Percentiles rank a stretch among this genome's conserved stretches.
Evolutionary conservation across 371 early-diverging fungal species (phyloP).

Genomic region (Syncephalastrum racemosum): DNA sequence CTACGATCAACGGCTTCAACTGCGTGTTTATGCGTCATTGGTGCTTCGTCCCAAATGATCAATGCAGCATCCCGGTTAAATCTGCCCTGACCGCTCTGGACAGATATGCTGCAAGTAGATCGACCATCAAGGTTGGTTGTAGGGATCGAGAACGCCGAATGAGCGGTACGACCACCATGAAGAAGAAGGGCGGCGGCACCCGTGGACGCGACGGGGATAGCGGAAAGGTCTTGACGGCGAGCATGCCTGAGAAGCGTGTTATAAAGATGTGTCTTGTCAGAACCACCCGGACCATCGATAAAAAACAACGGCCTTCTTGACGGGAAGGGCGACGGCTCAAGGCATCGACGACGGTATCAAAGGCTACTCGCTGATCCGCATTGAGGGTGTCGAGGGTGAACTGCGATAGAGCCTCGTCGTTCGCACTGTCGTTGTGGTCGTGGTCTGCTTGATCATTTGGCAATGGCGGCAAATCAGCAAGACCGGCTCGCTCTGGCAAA

Average conservation of each 20-base stretch:
- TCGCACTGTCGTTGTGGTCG: too few relatives aligned
- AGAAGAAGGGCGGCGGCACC: constrained; percentile 29
- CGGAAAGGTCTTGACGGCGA: constrained; percentile 6
- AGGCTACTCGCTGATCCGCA: constrained; percentile 1
- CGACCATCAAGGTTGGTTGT: constrained; percentile 8
- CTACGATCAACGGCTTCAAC: constrained; percentile 25
- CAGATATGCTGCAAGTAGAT: constrained; percentile 15
- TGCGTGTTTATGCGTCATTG: constrained; percentile 20
- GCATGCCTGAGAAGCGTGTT: constrained; percentile 14
- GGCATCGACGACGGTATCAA: constrained; percentile 8
- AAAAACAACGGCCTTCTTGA: constrained; percentile 11
- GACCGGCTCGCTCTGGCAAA: not conserved
- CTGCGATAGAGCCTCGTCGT: not conserved
- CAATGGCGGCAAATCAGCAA: not conserved
- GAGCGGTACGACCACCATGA: constrained; percentile 27
- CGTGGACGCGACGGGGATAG: constrained; percentile 16
- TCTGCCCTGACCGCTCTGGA: constrained; percentile 5
- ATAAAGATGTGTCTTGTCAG: constrained; percentile 22
- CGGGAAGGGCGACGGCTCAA: not conserved
- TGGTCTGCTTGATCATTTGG: too few relatives aligned
- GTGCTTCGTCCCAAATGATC: constrained; percentile 38
- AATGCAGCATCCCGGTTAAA: constrained; percentile 11
- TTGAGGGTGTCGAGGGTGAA: not conserved
- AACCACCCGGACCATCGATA: too few relatives aligned
- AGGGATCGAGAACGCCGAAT: constrained; percentile 25